A percentile compares a stretch with the other conserved stretches of the same genome.
These are phyloP conservation scores for Helianthus annuus DNA, from an alignment of 129 eudicot genomes.

Conservation along the genomic window HanXRQr2.0-SUNRISE NC_035434.2:20902213-20902712, in stretches of 20 bases:
- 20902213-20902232: conserved; percentile 94
- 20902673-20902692: conserved; percentile 18
- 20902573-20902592: conserved; percentile 6
- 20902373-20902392: conserved; percentile 85
- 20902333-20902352: conserved; percentile 85
- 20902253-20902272: conserved; percentile 88
- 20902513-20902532: conserved; percentile 54
- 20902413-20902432: conserved; percentile 82
- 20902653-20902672: conserved; percentile 27
- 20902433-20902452: conserved; percentile 91
- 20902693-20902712: too few species aligned
- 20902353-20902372: conserved; percentile 72
- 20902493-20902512: conserved; percentile 85
- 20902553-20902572: conserved; percentile 23
- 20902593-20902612: too few species aligned
- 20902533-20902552: conserved; percentile 28
- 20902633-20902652: conserved; percentile 11
- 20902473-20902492: conserved; percentile 72
- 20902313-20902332: conserved; percentile 95
- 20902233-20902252: conserved; percentile 85
- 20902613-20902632: conserved; percentile 6
- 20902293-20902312: conserved; percentile 79
- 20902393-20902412: conserved; percentile 85
- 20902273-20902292: conserved; percentile 92
- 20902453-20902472: conserved; percentile 70